Base-by-base conservation (phyloP, 345 rosid genomes). In the Aethionema arabicum region DNA sequence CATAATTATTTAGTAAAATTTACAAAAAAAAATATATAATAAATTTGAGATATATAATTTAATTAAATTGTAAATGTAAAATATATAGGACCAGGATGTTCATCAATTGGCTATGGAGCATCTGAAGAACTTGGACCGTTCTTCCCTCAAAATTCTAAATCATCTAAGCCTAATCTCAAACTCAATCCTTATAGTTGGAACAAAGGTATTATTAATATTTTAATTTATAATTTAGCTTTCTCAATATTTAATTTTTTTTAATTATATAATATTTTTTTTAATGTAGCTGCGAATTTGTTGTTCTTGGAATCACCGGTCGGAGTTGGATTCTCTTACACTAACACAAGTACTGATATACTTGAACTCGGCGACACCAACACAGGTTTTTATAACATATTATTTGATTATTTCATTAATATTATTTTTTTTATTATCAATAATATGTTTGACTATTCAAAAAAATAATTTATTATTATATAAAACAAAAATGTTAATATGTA, bases 41-140 rank as follows among this genome's bases (percentile, higher is more conserved):
- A 37, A 44, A 51, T 49, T 59, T 11, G 16, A 62, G 27, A 30
- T 36, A 27, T 5, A 49, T 40, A 40, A 29, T 45, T 13, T 32
- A 12, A 49, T 7, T 72, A 27, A 42, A 11, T 37, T 51, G 16
- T 4, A 52, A 46, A 30, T 44, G 57, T 60, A 8, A 73, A 55
- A 29, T 36, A 52, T 59, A 7, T 66, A 89, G 95, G 95, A 43
- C 97, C 91, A 0, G 95, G 95, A 5, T 90, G 97, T 67, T 87
- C 90, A 21, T 87, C 92, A 7, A 63, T 87, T 38, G 97, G 87
- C 10, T 85, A 63, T 63, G 97, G 97, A 66, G 79, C 76, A 64
- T 72, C 92, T 46, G 97, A 83, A 57, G 97, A 90, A 64, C 55
- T 87, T 3, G 95, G 97, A 5, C 97, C 97, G 27, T 90, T 90